Percentiles rank a stretch among this genome's conserved stretches.
phyloP scores from a whole-genome alignment of 305 asterid genomes.

The Solanum hybrid region DNA sequence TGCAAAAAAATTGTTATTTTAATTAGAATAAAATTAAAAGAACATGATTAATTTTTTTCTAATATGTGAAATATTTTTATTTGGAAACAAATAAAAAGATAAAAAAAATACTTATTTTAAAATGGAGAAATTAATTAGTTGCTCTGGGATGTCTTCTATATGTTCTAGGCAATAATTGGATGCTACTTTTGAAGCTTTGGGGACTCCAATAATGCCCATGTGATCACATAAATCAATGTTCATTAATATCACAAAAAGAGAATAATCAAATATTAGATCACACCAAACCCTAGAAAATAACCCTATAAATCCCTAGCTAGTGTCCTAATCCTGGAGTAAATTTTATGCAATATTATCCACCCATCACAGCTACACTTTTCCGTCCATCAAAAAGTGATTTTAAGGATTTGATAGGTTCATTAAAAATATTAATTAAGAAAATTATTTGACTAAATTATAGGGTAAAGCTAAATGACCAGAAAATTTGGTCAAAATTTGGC shows the following conservation, averaged over 20 bases:
- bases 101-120: no score
- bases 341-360: background rate
- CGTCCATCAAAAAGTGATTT: no score
- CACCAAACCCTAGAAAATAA: constrained; percentile 17
- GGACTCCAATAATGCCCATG: constrained; percentile 36
- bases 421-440: no score
- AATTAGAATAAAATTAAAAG: background rate
- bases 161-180: background rate
- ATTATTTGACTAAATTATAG: background rate
- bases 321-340: background rate
- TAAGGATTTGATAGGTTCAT: no score
- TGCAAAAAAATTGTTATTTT: no score
- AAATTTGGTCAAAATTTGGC: no score
- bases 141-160: background rate
- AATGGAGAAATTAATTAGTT: background rate
- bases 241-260: background rate
- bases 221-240: constrained; percentile 33
- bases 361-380: background rate
- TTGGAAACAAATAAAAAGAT: background rate
- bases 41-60: no score
- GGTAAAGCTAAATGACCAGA: no score
- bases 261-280: background rate
- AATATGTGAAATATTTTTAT: background rate
- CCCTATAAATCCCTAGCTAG: background rate
- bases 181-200: constrained; percentile 30